A percentile compares a stretch with the other conserved stretches of the same genome.
Conservation (phyloP, 352 stramenopile genomes). For the Globisporangium nagaii region DNA sequence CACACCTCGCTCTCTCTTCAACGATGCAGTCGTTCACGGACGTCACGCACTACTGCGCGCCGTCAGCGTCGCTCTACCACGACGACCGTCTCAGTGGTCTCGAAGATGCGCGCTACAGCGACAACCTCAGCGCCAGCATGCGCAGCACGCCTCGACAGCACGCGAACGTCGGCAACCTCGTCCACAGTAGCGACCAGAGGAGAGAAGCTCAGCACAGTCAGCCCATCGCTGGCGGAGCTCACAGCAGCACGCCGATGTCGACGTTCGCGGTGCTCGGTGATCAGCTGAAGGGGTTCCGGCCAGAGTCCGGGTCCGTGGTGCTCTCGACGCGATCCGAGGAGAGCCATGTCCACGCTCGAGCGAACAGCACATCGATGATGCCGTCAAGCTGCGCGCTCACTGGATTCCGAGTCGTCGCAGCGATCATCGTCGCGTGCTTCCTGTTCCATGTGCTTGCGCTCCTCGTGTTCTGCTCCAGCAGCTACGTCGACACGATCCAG, state of each 20-base stretch:
- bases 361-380: background rate
- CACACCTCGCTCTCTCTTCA: background rate
- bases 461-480: conserved; percentile 19
- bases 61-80: background rate
- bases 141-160: background rate
- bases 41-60: background rate
- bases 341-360: background rate
- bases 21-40: conserved; percentile 5
- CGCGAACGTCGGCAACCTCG: background rate
- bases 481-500: conserved; percentile 16
- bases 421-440: conserved; percentile 15
- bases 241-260: background rate
- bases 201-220: too few species aligned
- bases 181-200: too few species aligned
- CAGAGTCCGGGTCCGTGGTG: background rate
- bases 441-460: conserved; percentile 8
- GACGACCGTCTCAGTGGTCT: background rate
- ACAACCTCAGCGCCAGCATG: background rate
- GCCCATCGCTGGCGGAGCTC: too few species aligned
- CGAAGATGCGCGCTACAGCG: background rate
- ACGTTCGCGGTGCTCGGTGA: background rate
- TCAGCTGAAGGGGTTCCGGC: background rate
- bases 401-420: background rate
- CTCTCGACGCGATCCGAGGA: background rate
- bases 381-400: background rate